Percentiles rank a stretch among this genome's conserved stretches.
phyloP scores from a whole-genome alignment of 1,139 yeast species.

The Yamadazyma triangularis region DNA sequence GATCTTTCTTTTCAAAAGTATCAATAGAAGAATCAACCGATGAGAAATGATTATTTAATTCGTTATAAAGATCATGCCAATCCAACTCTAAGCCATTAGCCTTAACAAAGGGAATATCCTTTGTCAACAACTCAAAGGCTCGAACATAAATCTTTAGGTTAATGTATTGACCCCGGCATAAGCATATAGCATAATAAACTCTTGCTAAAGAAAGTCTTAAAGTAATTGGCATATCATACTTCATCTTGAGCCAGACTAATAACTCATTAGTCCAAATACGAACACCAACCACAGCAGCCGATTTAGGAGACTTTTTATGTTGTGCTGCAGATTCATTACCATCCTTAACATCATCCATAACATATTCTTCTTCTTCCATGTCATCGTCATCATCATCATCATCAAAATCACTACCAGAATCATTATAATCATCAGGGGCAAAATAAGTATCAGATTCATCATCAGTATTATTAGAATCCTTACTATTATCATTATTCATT shows the following conservation, averaged over 20 bases:
- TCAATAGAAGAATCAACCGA: conserved; percentile 26
- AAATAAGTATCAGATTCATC: conserved; percentile 18
- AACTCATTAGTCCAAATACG: conserved; percentile 89
- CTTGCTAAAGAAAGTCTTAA: conserved; percentile 59
- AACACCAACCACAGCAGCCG: conserved; percentile 71
- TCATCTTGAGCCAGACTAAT: conserved; percentile 73
- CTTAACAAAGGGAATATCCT: conserved; percentile 42
- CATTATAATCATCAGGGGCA: conserved; percentile 18
- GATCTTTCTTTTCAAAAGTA: conserved; percentile 38
- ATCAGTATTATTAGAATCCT: conserved; percentile 10
- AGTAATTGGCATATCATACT: conserved; percentile 72
- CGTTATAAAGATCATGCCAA: conserved; percentile 47
- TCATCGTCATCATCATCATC: conserved; percentile 12
- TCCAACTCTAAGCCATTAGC: conserved; percentile 41
- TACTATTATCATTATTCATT: conserved; percentile 12
- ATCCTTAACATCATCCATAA: conserved; percentile 30
- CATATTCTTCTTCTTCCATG: conserved; percentile 31
- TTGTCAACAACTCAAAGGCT: conserved; percentile 56
- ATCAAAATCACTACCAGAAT: conserved; percentile 17
- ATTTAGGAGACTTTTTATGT: conserved; percentile 58
- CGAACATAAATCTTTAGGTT: conserved; percentile 61
- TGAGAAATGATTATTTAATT: conserved; percentile 31
- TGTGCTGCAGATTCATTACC: conserved; percentile 33
- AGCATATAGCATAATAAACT: conserved; percentile 69
- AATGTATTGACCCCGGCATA: conserved; percentile 71